Base-by-base conservation (phyloP, 176 grass and related monocot genomes). In the Microstegium vimineum region DNA sequence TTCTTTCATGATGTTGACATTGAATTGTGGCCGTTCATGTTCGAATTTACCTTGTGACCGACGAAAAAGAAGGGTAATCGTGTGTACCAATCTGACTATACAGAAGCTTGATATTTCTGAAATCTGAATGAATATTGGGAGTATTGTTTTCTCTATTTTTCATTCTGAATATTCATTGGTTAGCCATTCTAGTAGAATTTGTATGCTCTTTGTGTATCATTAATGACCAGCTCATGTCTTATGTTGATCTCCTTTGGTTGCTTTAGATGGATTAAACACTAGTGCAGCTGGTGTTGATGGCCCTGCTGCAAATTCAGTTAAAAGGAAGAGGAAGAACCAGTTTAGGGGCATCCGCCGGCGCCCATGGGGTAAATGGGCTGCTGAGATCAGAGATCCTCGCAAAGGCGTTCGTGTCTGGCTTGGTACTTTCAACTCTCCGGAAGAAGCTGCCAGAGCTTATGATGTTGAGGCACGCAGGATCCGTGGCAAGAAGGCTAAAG, bases 291-390 rank as follows among this genome's bases (percentile, higher is more conserved):
- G 28, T 74, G 45, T 46, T 42, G 66, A 89, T 81, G 86, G 30
- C 5, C 22, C 42, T 80, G 81, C 69, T 23, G 70, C 47, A 51
- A 81, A 7, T 18, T 82, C 81, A 18, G 71, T 69, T 38, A 98
- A 86, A 52, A 89, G 89, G 62, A 95, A 94, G 85, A 93, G 91
- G 71, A 95, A 95, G 91, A 99, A 85, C 54, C 90, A 83, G 59
- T 99, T 91, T 43, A 90, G 96, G 73, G 96, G 96, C 30, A 99
- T 99, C 87, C 92, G 96, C 25, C 89, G 80, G 11, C 93, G 96
- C 27, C 91, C 93, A 23, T 99, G 93, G 96, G 96, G 96, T 71
- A 99, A 99, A 84, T 99, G 96, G 96, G 96, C 93, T 61, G 96
- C 96, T 88, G 96, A 99, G 86, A 99, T 99, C 57, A 89, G 96